Base-by-base conservation (phyloP, 352 stramenopile genomes). In the Phytophthora boehmeriae region DNA sequence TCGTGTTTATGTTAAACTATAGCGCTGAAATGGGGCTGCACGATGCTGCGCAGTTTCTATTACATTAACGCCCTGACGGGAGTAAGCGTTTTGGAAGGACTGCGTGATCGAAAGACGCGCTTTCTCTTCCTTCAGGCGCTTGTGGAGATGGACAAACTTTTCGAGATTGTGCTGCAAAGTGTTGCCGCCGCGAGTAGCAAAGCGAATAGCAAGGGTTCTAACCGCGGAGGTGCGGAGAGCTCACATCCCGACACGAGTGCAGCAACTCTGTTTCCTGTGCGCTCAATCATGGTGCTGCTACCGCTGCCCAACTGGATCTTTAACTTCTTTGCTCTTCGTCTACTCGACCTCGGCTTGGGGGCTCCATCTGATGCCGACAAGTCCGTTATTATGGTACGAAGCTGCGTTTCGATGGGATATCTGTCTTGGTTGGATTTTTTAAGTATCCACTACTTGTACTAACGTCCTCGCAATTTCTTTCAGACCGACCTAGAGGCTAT, bases 1-100 rank as follows among this genome's bases (percentile, higher is more conserved):
- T 11, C 25, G 6, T 30, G 25, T 3, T 30, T 30, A 8, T 30
- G 6, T 30, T 6, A 6, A 6, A 6, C 56, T 25, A 5, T 47
- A 89, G 86, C 83, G 22, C 71, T 93, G 17, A 92, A 93, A 54
- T 95, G 86, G 86, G 86, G 84, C 20, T 84, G 76, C 55, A 79
- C 82, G 20, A 90, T 93, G 79, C 34, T 93, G 32, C 86, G 79
- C 4, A 77, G 74, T 39, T 92, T 95, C 43, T 93, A 95, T 59
- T 90, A 89, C 46, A 68, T 93, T 42, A 90, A 90, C 32, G 85
- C 84, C 1, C 59, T 93, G 39, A 89, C 83, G 1, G 80, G 73
- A 17, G 57, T 71, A 19, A 84, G 59, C 38, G 75, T 91, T 22
- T 39, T 72, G 5, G 63, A 80, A 0, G 77, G 80, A 49, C 70